Evolutionary conservation across 2,329 filamentous ascomycete species (phyloP).

Genomic region (Ceratocystis cubensis): DNA sequence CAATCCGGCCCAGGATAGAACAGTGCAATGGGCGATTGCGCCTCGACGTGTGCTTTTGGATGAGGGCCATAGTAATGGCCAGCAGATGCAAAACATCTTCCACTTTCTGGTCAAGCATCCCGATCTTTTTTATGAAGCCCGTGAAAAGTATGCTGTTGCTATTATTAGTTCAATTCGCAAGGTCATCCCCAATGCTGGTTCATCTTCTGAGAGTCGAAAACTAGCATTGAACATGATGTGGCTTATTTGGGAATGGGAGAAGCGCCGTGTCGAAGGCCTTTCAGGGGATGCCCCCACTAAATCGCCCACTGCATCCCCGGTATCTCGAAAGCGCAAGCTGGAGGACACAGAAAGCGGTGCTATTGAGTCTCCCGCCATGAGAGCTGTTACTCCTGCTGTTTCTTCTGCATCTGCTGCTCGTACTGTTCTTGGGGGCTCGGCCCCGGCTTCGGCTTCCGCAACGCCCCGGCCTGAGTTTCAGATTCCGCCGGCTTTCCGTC

Average conservation of each 20-base stretch:
- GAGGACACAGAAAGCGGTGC: conserved; percentile 39
- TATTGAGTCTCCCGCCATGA: conserved; percentile 8
- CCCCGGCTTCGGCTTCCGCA: not conserved
- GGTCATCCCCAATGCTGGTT: conserved; percentile 68
- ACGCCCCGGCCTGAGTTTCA: conserved; percentile 47
- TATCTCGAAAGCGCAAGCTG: conserved; percentile 61
- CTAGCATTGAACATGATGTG: conserved; percentile 82
- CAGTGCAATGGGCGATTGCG: conserved; percentile 78
- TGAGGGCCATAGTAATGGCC: conserved; percentile 74
- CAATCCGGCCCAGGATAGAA: conserved; percentile 52
- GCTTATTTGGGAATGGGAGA: conserved; percentile 86
- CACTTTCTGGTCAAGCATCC: conserved; percentile 90
- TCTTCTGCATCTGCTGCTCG: not conserved
- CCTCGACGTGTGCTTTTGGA: conserved; percentile 85
- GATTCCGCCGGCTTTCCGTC: conserved; percentile 53
- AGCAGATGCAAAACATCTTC: conserved; percentile 95
- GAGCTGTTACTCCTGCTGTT: not conserved
- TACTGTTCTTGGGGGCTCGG: too few species aligned
- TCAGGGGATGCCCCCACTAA: conserved; percentile 19
- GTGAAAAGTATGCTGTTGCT: conserved; percentile 78
- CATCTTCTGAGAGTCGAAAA: conserved; percentile 84
- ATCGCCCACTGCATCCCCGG: conserved; percentile 45
- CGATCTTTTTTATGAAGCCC: conserved; percentile 84
- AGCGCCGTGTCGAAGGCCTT: conserved; percentile 59
- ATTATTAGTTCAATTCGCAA: conserved; percentile 85